These are phyloP conservation scores for Nectriaceae sp. DNA, from an alignment of 2,329 filamentous ascomycete genomes.

Conservation along the genomic window DNA sequence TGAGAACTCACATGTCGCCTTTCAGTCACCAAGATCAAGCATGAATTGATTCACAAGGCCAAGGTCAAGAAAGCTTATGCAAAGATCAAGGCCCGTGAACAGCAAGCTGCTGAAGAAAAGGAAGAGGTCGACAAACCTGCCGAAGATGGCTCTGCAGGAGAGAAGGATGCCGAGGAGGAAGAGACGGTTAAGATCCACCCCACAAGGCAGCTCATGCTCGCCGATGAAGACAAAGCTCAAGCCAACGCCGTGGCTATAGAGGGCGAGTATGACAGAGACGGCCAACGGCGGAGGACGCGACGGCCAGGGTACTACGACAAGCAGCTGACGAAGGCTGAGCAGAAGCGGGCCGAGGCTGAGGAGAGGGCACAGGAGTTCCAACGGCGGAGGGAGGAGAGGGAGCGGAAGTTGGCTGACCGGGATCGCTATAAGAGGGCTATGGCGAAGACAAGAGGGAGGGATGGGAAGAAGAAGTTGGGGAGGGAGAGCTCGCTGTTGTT, in stretches of 20 bases:
- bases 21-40: conserved; percentile 84
- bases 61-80: conserved; percentile 92
- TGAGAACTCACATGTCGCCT: conserved; percentile 17
- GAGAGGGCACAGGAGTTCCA: conserved; percentile 43
- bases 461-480: conserved; percentile 78
- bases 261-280: conserved; percentile 27
- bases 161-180: conserved; percentile 20
- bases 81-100: conserved; percentile 69
- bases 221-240: conserved; percentile 40
- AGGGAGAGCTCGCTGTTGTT: conserved; percentile 77
- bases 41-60: conserved; percentile 84
- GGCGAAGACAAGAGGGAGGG: conserved; percentile 72
- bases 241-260: conserved; percentile 19
- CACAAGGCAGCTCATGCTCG: conserved; percentile 42
- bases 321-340: conserved; percentile 53
- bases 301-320: conserved; percentile 65
- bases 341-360: conserved; percentile 44
- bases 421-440: conserved; percentile 66
- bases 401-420: conserved; percentile 65
- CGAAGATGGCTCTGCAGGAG: conserved; percentile 16
- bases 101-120: conserved; percentile 26
- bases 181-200: conserved; percentile 35
- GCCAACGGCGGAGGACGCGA: conserved; percentile 36
- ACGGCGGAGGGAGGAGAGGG: conserved; percentile 61
- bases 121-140: conserved; percentile 21